phyloP scores from a whole-genome alignment of 768 basidiomycete species.

The Termitomyces eurrhizus region DNA sequence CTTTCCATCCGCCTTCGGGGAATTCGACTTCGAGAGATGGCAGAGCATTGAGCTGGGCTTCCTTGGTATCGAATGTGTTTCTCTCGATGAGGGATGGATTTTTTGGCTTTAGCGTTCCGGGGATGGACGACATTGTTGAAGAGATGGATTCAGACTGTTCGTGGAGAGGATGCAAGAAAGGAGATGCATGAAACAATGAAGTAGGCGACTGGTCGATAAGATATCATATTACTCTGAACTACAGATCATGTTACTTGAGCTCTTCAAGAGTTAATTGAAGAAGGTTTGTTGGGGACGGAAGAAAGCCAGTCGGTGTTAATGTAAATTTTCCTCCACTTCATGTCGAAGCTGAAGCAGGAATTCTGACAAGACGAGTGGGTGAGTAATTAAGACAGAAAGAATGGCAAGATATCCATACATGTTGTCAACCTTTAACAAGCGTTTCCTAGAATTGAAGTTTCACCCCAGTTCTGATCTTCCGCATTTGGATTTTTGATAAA shows the following conservation, averaged over 20 bases:
- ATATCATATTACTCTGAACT: background rate
- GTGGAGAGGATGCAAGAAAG: background rate
- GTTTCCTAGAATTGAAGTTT: background rate
- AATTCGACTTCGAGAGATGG: slow-evolving; percentile 1
- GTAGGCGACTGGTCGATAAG: background rate
- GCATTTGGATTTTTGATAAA: background rate
- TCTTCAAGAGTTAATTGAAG: background rate
- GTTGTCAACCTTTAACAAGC: background rate
- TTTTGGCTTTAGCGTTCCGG: background rate
- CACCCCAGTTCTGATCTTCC: background rate
- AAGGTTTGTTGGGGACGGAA: background rate
- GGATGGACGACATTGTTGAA: background rate
- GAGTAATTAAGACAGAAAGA: background rate
- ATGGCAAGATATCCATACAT: background rate
- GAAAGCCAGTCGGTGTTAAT: background rate
- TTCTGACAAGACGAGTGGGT: background rate
- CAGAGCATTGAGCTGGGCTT: background rate
- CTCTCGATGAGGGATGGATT: background rate
- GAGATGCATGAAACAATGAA: background rate
- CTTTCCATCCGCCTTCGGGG: slow-evolving; percentile 22
- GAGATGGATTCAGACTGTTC: background rate
- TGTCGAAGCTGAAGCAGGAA: background rate
- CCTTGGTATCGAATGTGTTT: slow-evolving; percentile 1
- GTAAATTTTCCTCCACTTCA: background rate
- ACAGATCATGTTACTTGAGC: background rate